Evolutionary conservation across 345 rosid genomes (phyloP), one percentile per base, ranked within the genome.

Genomic region (Raphanus raphanistrum): DNA sequence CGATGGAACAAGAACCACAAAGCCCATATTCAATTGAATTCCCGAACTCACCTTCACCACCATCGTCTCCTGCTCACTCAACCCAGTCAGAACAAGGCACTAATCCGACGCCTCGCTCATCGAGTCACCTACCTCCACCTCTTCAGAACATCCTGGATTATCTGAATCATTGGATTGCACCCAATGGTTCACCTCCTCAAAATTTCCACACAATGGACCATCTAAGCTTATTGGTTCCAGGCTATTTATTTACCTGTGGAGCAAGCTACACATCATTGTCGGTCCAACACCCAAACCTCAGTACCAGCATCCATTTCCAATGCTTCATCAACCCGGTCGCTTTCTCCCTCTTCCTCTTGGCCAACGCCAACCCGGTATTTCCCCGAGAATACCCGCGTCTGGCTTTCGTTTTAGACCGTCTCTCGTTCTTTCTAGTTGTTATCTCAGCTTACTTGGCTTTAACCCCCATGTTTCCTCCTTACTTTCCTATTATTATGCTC

Each of bases 311-410:
- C 66, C 3, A 63, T 7, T 32, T 63, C 41, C 66, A 63, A 32
- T 63, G 45, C 66, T 63, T 32, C 41, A 43, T 63, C 26, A 63
- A 15, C 35, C 66, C 7, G 66, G 12, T 0, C 10, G 26, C 45
- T 63, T 32, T 63, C 43, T 63, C 66, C 8, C 43, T 63, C 3
- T 63, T 63, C 10, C 66, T 63, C 12, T 63, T 63, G 66, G 66
- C 66, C 12, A 16, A 63, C 45, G 6, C 13, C n/a, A n/a, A n/a
- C n/a, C n/a, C n/a, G 3, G 27, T 32, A 13, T 63, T 63, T 32
- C 43, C 43, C 43, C 26, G 66, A 63, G 32, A 13, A 32, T 27
- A 4, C 8, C 66, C 66, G 3, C 0, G 0, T 33, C 41, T 63
- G 6, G 66, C 66, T 15, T 32, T 8, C 25, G 25, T 63, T 15